These are phyloP conservation scores for Naganishia sp. DNA, from an alignment of 1,284 basidiomycete genomes.

Conservation along the genomic window DNA sequence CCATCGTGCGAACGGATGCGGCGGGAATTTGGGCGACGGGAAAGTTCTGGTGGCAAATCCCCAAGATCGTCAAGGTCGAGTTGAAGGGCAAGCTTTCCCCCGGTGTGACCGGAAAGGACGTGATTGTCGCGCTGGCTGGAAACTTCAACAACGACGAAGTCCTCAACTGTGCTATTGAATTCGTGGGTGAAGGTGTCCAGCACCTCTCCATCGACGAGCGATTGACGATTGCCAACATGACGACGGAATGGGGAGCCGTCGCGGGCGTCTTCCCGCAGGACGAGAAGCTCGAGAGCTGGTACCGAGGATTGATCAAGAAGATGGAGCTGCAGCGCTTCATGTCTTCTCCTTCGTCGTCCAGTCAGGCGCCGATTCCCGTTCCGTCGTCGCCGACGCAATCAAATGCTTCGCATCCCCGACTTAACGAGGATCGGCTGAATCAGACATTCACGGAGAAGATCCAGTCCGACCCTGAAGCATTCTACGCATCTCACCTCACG, in stretches of 20 bases:
- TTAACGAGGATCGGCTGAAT: constrained; percentile 74
- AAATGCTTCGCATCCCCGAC: constrained; percentile 71
- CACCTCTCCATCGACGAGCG: constrained; percentile 85
- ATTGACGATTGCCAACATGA: constrained; percentile 96
- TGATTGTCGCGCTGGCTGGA: constrained; percentile 95
- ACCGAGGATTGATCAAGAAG: constrained; percentile 73
- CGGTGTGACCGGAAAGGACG: constrained; percentile 96
- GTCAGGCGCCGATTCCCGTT: constrained; percentile 40
- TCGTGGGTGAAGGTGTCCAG: constrained; percentile 86
- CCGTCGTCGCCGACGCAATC: constrained; percentile 43
- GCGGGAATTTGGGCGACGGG: constrained; percentile 95
- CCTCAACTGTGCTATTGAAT: constrained; percentile 97
- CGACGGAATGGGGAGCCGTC: constrained; percentile 98
- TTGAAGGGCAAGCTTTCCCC: constrained; percentile 76
- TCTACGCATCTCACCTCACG: constrained; percentile 84
- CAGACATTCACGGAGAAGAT: constrained; percentile 63
- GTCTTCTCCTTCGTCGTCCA: constrained; percentile 41
- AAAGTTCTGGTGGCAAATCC: constrained; percentile 99
- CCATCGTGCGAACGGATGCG: constrained; percentile 78
- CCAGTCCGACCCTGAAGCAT: constrained; percentile 72
- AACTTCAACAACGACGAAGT: constrained; percentile 98
- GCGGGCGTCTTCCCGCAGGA: constrained; percentile 95
- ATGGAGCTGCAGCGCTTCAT: constrained; percentile 76
- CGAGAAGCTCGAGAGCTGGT: constrained; percentile 79
- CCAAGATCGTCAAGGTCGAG: constrained; percentile 93